These are phyloP conservation scores for Seiridium cupressi DNA, from an alignment of 2,329 filamentous ascomycete species.

Conservation along the genomic window DNA sequence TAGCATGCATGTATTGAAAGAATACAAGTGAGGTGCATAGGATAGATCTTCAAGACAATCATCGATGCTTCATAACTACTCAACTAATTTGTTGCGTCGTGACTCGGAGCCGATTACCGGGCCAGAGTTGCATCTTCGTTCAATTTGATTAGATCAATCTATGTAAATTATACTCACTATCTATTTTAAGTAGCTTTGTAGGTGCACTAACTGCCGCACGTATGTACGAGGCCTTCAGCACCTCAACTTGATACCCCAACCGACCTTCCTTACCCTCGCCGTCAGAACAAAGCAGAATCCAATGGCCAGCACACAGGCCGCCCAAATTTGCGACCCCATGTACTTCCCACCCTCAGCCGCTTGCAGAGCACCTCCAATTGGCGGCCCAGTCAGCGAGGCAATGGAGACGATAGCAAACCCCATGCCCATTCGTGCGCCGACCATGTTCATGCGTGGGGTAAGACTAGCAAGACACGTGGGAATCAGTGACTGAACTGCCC, in stretches of 20 bases:
- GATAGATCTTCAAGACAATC: too few species aligned
- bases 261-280: slow-evolving; percentile 19
- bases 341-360: slow-evolving; percentile 23
- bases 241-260: slow-evolving; percentile 16
- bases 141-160: too few species aligned
- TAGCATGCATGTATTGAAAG: too few species aligned
- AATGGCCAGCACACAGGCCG: slow-evolving; percentile 25
- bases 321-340: slow-evolving; percentile 31
- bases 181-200: too few species aligned
- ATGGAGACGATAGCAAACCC: slow-evolving; percentile 36
- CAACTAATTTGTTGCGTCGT: too few species aligned
- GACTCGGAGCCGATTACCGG: too few species aligned
- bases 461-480: slow-evolving; percentile 37
- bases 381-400: slow-evolving; percentile 36
- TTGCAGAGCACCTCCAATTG: slow-evolving; percentile 35
- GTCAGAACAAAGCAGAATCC: slow-evolving; percentile 20
- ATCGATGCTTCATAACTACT: too few species aligned
- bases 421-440: slow-evolving; percentile 40
- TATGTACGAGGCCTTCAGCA: slow-evolving; percentile 12
- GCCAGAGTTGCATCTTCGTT: too few species aligned
- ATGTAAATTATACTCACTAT: too few species aligned
- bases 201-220: not conserved
- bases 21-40: too few species aligned
- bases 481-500: slow-evolving; percentile 38
- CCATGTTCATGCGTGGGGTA: slow-evolving; percentile 33